Conservation (phyloP, 2,329 filamentous ascomycete species). For the Drechslerella stenobrocha region DNA sequence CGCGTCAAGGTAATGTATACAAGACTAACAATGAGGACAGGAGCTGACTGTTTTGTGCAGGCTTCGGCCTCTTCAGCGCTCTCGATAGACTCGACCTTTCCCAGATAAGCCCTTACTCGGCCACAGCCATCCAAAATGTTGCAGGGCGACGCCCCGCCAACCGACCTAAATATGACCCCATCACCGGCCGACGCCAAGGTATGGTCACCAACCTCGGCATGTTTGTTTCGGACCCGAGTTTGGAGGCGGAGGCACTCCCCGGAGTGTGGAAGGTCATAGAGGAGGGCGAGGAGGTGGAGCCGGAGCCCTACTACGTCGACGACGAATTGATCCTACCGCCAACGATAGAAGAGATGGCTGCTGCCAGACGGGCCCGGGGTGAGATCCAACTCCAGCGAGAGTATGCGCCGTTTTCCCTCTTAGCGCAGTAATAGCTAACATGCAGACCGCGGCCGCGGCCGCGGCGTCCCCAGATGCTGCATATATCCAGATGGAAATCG, state of each 20-base stretch:
- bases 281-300: slow-evolving; percentile 20
- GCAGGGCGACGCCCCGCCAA: slow-evolving; percentile 8
- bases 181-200: slow-evolving; percentile 15
- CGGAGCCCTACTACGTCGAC: slow-evolving; percentile 18
- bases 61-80: background rate
- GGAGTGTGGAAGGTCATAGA: slow-evolving; percentile 27
- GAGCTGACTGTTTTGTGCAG: too few relatives aligned
- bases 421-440: too few relatives aligned
- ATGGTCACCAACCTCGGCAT: slow-evolving; percentile 8
- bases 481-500: too few relatives aligned
- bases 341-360: background rate
- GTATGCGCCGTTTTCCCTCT: too few relatives aligned
- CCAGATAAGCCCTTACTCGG: background rate
- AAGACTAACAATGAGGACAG: too few relatives aligned
- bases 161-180: slow-evolving; percentile 9
- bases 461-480: too few relatives aligned
- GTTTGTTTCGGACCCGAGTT: background rate
- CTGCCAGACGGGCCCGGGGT: background rate
- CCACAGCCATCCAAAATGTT: background rate
- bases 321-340: background rate
- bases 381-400: too few relatives aligned
- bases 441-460: too few relatives aligned
- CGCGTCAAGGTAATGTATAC: slow-evolving; percentile 17
- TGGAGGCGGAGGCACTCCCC: background rate
- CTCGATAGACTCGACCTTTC: background rate